Conservation (phyloP, 1,139 yeast species). For the Scheffersomyces cryptocercus region DNA sequence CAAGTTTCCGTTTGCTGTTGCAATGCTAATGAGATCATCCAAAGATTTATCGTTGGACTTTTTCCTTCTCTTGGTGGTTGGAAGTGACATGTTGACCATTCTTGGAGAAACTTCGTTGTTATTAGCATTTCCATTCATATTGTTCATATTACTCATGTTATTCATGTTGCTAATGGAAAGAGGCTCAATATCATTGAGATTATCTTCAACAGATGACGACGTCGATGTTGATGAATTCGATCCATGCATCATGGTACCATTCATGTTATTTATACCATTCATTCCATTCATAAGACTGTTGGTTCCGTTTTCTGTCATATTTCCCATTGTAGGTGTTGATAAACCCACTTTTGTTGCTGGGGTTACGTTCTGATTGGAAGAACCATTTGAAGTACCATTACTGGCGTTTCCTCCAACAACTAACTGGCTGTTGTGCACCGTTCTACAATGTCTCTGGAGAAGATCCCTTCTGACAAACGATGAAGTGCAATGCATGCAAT, state of each 20-base stretch:
- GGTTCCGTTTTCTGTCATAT: too few species aligned
- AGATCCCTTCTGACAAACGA: conserved; percentile 78
- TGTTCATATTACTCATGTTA: conserved; percentile 4
- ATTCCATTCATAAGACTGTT: too few species aligned
- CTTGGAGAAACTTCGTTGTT: neutral
- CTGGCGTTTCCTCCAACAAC: conserved; percentile 1
- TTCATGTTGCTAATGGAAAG: conserved; percentile 1
- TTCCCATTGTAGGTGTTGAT: too few species aligned
- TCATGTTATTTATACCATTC: too few species aligned
- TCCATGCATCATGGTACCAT: too few species aligned
- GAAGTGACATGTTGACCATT: conserved; percentile 1
- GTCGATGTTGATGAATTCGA: neutral
- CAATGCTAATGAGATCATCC: neutral
- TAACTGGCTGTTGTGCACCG: conserved; percentile 58
- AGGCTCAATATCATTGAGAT: neutral
- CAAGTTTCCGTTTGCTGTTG: conserved; percentile 6
- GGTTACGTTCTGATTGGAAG: too few species aligned
- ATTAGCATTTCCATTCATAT: conserved; percentile 7
- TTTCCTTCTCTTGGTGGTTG: neutral
- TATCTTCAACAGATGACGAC: neutral
- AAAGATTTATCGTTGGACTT: neutral
- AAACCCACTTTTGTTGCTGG: too few species aligned
- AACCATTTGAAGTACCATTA: neutral
- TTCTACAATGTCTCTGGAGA: conserved; percentile 73
- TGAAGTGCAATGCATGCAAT: conserved; percentile 68